Conservation (phyloP, 1,284 basidiomycete species). For the Agaricales sp. region DNA sequence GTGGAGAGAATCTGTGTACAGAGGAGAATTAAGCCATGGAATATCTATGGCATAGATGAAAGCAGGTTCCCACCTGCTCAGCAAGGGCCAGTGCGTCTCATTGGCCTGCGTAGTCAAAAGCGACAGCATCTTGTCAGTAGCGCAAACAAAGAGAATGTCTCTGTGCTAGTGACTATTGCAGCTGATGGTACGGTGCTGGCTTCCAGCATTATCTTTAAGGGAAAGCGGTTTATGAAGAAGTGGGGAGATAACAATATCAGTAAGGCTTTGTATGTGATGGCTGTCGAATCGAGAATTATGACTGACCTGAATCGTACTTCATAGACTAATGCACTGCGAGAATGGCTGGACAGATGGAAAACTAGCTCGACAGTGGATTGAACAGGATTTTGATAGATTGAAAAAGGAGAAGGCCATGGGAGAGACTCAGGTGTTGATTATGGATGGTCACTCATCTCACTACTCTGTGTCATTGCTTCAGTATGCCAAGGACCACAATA, state of each 20-base stretch:
- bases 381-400: too few relatives aligned
- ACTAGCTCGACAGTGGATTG: slow-evolving; percentile 20
- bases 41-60: slow-evolving; percentile 27
- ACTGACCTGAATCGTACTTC: slow-evolving; percentile 1
- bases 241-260: slow-evolving; percentile 20
- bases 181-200: slow-evolving; percentile 19
- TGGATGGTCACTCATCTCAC: slow-evolving; percentile 31
- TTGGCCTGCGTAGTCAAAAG: slow-evolving; percentile 18
- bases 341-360: slow-evolving; percentile 18
- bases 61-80: slow-evolving; percentile 18
- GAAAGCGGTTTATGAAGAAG: slow-evolving; percentile 17
- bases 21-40: slow-evolving; percentile 14
- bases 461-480: slow-evolving; percentile 22
- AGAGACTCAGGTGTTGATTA: slow-evolving; percentile 17
- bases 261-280: slow-evolving; percentile 15
- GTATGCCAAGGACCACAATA: slow-evolving; percentile 20
- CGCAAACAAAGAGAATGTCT: slow-evolving; percentile 23
- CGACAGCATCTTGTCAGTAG: slow-evolving; percentile 19
- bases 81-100: slow-evolving; percentile 15
- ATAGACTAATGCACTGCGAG: slow-evolving; percentile 14
- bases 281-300: background rate
- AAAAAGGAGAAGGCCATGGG: slow-evolving; percentile 21
- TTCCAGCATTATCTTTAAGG: slow-evolving; percentile 27
- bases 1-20: slow-evolving; percentile 11
- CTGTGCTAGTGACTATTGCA: slow-evolving; percentile 23